These are phyloP conservation scores for Fennellomyces sp. DNA, from an alignment of 371 early-diverging fungal genomes.

Conservation along the genomic window DNA sequence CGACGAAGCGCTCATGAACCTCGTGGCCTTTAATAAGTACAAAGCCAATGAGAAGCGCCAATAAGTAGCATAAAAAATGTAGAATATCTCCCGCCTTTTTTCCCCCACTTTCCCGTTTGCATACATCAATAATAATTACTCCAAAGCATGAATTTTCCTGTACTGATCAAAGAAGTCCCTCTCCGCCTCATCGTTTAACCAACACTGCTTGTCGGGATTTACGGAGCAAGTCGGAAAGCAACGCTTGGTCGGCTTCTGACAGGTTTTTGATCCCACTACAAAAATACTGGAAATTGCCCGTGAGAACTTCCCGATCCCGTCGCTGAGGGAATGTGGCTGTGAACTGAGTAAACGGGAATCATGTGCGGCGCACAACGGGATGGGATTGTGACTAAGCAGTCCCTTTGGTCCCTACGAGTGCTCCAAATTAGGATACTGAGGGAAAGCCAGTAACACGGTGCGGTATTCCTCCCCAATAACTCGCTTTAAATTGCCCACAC, in stretches of 20 bases:
- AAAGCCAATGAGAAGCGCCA: constrained; percentile 57
- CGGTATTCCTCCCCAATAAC: background rate
- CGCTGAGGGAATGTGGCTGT: constrained; percentile 5
- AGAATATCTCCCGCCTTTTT: background rate
- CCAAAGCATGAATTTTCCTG: background rate
- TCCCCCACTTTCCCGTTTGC: constrained; percentile 1
- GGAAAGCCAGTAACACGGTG: background rate
- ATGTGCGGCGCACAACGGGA: constrained; percentile 6
- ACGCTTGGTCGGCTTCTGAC: background rate
- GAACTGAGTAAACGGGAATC: background rate
- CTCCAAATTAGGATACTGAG: constrained; percentile 2
- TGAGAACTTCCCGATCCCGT: constrained; percentile 6
- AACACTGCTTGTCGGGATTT: constrained; percentile 2
- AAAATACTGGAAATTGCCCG: background rate
- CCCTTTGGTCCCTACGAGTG: constrained; percentile 13
- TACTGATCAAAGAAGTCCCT: background rate
- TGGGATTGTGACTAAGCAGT: constrained; percentile 9
- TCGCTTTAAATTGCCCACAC: background rate
- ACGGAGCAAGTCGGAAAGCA: constrained; percentile 8
- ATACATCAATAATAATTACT: constrained; percentile 4
- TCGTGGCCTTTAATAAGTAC: constrained; percentile 85
- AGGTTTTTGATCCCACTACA: constrained; percentile 1
- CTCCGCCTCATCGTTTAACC: constrained; percentile 8
- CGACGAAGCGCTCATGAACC: constrained; percentile 83
- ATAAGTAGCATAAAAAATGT: constrained; percentile 5